phyloP scores from a whole-genome alignment of 805 yeast genomes.

The Starmerella khaoyaiensis region DNA sequence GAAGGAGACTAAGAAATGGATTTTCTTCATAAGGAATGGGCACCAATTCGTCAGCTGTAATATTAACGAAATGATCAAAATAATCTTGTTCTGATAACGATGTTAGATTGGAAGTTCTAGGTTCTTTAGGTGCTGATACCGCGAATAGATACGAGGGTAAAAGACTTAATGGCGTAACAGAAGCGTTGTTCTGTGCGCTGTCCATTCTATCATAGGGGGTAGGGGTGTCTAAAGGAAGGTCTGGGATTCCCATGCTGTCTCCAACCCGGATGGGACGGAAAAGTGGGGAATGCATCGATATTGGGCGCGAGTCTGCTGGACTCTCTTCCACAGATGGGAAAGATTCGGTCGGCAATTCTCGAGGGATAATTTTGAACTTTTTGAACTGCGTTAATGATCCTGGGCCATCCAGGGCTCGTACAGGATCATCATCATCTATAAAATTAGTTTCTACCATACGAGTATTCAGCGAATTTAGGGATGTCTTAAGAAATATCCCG shows the following conservation, averaged over 20 bases:
- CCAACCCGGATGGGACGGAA: neutral
- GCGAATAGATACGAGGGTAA: too few species aligned
- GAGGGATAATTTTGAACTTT: slow-evolving; percentile 11
- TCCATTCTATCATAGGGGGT: too few species aligned
- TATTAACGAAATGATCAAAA: slow-evolving; percentile 49
- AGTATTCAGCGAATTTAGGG: slow-evolving; percentile 1
- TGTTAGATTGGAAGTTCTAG: too few species aligned
- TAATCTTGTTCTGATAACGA: slow-evolving; percentile 31
- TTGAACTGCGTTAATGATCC: slow-evolving; percentile 11
- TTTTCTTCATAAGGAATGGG: slow-evolving; percentile 57
- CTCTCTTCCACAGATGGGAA: too few species aligned
- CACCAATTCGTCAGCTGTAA: slow-evolving; percentile 48
- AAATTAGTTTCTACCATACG: slow-evolving; percentile 12
- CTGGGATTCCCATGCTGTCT: neutral
- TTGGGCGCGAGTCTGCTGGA: too few species aligned
- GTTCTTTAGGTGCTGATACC: too few species aligned
- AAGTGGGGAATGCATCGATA: slow-evolving; percentile 2
- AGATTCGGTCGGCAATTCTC: neutral
- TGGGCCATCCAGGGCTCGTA: slow-evolving; percentile 8
- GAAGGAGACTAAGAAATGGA: slow-evolving; percentile 54
- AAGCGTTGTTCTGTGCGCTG: too few species aligned
- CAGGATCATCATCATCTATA: slow-evolving; percentile 14
- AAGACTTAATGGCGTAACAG: too few species aligned
- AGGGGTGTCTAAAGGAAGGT: too few species aligned
- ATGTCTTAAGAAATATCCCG: neutral